Evolutionary conservation across 768 basidiomycete genomes (phyloP), one percentile per base, ranked within the genome.

Genomic region (Phylloporus scabripes): DNA sequence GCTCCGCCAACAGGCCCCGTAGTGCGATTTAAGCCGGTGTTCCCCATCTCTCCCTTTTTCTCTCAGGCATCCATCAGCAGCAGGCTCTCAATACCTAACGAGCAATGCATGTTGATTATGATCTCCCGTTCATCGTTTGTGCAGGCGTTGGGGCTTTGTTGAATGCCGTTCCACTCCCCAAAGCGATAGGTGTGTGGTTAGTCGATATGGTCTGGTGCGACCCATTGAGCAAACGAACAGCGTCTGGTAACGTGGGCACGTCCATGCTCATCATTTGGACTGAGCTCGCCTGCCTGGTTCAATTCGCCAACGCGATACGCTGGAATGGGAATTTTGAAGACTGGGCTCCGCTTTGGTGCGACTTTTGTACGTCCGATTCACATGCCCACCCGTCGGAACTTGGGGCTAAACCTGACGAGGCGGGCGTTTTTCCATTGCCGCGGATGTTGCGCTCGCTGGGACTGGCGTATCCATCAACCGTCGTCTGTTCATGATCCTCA

Each of bases 181-280:
- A 74, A 71, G 80, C 83, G 54, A 66, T 82, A 42, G 74, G 83
- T 75, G 79, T 4, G 50, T 41, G 3, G 12, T 43, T 41, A 18
- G 0, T 34, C 7, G 3, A 11, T 18, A n/a, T 12, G 4, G 7
- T 10, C 9, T 43, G n/a, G 21, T 21, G 7, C 17, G 10, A 45
- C 5, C 7, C 7, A 17, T 21, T 46, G 5, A 59, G 39, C 24
- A 39, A 18, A 23, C 28, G 3, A 26, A 21, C 33, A 59, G 58
- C 49, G 18, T 53, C 59, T 23, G 49, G 56, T 11, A 68, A 74
- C 45, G 51, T 64, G 20, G 70, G 67, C 14, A 71, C 68, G 8
- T 58, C 68, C 18, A 52, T 59, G 21, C 52, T 66, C 46, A 68
- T 73, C 40, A 11, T 59, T 4, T 73, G 72, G 73, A 60, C 57